Evolutionary conservation across 2,329 filamentous ascomycete species (phyloP).

Genomic region (Talaromyces sp.): DNA sequence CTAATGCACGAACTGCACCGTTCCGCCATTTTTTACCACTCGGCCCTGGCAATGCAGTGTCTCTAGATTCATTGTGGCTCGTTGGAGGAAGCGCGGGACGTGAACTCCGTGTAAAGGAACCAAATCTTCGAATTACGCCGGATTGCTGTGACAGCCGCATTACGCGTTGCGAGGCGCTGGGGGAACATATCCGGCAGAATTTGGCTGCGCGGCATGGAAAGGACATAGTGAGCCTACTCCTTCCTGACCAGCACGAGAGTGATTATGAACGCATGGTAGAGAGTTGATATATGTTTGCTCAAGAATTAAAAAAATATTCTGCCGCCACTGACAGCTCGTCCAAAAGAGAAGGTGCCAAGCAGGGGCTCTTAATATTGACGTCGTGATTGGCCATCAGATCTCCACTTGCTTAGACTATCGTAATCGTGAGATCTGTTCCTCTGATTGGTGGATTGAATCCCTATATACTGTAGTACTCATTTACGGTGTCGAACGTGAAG

Average conservation of each 20-base stretch:
- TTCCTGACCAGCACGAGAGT: conserved; percentile 16
- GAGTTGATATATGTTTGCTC: neutral
- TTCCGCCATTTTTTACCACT: neutral
- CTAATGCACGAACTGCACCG: neutral
- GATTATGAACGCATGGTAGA: neutral
- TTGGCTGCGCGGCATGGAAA: conserved; percentile 31
- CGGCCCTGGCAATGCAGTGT: neutral
- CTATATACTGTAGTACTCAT: neutral
- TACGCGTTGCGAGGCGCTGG: conserved; percentile 23
- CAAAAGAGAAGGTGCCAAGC: conserved; percentile 11
- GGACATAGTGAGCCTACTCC: conserved; percentile 32
- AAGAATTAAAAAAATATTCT: conserved; percentile 9
- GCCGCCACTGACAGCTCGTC: conserved; percentile 15
- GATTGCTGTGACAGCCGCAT: conserved; percentile 9
- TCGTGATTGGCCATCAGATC: neutral
- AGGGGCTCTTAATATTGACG: conserved; percentile 7
- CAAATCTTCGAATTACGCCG: conserved; percentile 23
- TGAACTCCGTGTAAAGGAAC: conserved; percentile 12
- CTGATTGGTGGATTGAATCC: conserved; percentile 9
- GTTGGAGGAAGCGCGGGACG: conserved; percentile 8
- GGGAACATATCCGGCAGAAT: conserved; percentile 28
- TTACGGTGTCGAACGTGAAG: neutral
- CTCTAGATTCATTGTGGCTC: neutral
- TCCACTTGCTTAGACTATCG: neutral
- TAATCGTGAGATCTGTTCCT: neutral